Base-by-base conservation (phyloP, 2,329 filamentous ascomycete species). In the Colletotrichum godetiae region DNA sequence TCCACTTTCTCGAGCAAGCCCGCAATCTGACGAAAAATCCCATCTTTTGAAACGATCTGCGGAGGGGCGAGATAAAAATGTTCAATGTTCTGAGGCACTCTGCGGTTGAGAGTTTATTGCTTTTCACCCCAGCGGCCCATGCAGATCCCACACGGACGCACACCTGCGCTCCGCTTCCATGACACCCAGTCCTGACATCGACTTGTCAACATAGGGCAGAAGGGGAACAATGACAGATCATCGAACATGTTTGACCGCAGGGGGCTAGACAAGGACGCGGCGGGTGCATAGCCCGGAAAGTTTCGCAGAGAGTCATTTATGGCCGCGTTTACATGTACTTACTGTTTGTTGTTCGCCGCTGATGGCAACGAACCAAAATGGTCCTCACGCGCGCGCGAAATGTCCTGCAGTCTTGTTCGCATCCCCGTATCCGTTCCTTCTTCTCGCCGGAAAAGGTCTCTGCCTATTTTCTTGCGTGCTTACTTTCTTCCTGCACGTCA, bases 221-320 rank as follows among this genome's bases (percentile, higher is more conserved):
- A 8, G 5, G 11, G 24, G 33, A 49, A 55, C 29, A 29, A 70
- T 65, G 55, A 42, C 70, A 65, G 60, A 61, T 60, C 15, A 42
- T 65, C 55, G 33, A 65, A 49, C 60, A 61, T 56, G 31, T 61
- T 37, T 65, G 60, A 57, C 42, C 19, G 7, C 19, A 11, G 19
- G 22, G 15, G 46, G 22, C 22, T 8, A 56, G 35, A n/a, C 37
- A 11, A 19, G 27, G 42, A 22, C 42, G 42, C 19, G 42, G 37
- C 33, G 59, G 19, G 2, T n/a, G 15, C 33, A 10, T 22, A 46
- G 55, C 29, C 67, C 49, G 60, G 35, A 19, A 65, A 66, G 67
- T 73, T 73, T 73, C 55, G 60, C 2, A 12, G 24, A 65, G 63
- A 72, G 68, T 72, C 68, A 62, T 59, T 49, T 10, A 22, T 49